A percentile compares a stretch with the other conserved stretches of the same genome.
Conservation (phyloP, 768 basidiomycete genomes). For the Lactifluus echinatus region DNA sequence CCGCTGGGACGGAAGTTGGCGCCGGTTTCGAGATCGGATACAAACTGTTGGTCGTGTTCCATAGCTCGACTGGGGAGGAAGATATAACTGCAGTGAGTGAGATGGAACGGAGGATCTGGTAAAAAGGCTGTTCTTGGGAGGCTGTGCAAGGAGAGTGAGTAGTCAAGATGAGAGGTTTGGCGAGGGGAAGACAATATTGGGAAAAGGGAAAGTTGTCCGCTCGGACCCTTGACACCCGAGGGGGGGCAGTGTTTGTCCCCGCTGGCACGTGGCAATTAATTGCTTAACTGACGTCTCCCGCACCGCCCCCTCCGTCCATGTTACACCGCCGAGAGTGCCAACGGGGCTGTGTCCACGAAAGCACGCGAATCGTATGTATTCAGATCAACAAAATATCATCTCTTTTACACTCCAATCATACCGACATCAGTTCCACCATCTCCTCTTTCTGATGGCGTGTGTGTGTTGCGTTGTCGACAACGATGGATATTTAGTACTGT, state of each 20-base stretch:
- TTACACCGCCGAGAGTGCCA: neutral
- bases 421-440: neutral
- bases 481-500: no score
- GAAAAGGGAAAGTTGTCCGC: neutral
- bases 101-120: neutral
- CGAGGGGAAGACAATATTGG: neutral
- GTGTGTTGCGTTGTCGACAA: neutral
- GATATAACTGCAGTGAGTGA: conserved; percentile 1
- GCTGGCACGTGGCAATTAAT: neutral
- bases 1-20: conserved; percentile 7
- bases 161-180: neutral
- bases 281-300: neutral
- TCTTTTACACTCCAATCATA: no score
- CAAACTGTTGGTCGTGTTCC: conserved; percentile 16
- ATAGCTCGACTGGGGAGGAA: neutral
- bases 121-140: conserved; percentile 11
- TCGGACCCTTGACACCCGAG: conserved; percentile 1
- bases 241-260: neutral
- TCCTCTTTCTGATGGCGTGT: neutral
- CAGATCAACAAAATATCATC: no score
- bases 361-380: no score
- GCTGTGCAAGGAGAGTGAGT: conserved; percentile 3
- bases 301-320: neutral
- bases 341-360: neutral
- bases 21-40: conserved; percentile 14